Conservation (phyloP, 495 filamentous ascomycete species). For the Neurospora sp. region DNA sequence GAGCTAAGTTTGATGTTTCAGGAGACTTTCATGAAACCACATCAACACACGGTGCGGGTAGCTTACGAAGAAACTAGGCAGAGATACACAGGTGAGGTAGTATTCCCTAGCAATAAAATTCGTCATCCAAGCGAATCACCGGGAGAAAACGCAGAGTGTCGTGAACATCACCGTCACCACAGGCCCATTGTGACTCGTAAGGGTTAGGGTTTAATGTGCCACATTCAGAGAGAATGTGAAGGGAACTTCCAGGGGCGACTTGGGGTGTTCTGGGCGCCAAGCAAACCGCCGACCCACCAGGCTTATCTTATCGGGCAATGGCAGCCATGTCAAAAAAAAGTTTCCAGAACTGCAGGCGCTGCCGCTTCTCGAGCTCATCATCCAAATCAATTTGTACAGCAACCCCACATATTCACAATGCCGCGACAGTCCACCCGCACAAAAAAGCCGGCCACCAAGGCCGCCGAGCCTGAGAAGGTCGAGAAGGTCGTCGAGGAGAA, state of each 20-base stretch:
- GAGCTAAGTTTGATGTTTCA: not conserved
- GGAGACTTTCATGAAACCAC: not conserved
- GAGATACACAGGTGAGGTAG: not conserved
- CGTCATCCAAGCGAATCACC: not conserved
- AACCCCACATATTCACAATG: not conserved
- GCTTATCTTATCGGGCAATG: slow-evolving; percentile 23
- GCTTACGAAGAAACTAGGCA: not conserved
- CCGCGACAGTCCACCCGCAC: slow-evolving; percentile 7
- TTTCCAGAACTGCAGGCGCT: slow-evolving; percentile 8
- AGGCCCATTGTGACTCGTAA: not conserved
- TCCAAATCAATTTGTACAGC: slow-evolving; percentile 7
- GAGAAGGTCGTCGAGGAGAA: slow-evolving; percentile 40
- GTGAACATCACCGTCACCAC: not conserved
- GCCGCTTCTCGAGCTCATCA: slow-evolving; percentile 1
- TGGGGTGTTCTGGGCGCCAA: not conserved
- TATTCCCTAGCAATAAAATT: not conserved
- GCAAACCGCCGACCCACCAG: not conserved
- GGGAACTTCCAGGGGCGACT: not conserved
- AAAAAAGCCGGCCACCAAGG: slow-evolving; percentile 19
- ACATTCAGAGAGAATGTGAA: not conserved
- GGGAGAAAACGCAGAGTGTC: not conserved
- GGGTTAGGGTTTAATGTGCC: not conserved
- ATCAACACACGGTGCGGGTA: not conserved
- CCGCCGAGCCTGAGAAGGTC: slow-evolving; percentile 2
- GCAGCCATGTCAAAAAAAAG: slow-evolving; percentile 18